Evolutionary conservation across 768 basidiomycete species (phyloP), one percentile per base, ranked within the genome.

Genomic region (Termitomyces sp.): DNA sequence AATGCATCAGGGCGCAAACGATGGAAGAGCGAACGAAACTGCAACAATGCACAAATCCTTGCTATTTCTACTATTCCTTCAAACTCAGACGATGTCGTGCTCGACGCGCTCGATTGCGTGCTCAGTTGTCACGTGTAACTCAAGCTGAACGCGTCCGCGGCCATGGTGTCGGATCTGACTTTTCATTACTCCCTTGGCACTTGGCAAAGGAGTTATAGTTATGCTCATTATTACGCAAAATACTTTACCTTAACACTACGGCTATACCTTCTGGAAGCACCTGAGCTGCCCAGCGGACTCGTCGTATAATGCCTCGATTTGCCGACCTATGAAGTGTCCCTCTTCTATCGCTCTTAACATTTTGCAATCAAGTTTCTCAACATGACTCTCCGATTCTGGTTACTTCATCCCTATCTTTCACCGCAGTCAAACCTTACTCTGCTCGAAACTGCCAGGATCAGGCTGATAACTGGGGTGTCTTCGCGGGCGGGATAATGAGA

Each of bases 81-180:
- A 71, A 74, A 73, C 70, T 70, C 71, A 71, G 71, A 69, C 71
- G 70, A 74, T 75, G 70, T 71, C 62, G 74, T 75, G 74, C 73
- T 72, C 59, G 53, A 57, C 49, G 53, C 40, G 49, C 34, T 32
- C 40, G 47, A 71, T 74, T 56, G 61, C 63, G 65, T 66, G 66
- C 63, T 66, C 24, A 11, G 11, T n/a, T 38, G 24, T 50, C 49
- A 50, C 37, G 37, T 50, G 37, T 2, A 2, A 19, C 19, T 19
- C 11, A 14, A 5, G 4, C 6, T 28, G 24, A 44, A n/a, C n/a
- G n/a, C n/a, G n/a, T n/a, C n/a, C 43, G 24, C 28, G 21, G 10
- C 3, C 15, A 22, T 21, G 42, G 42, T 43, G 42, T 12, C 21
- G 42, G 40, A 40, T 40, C n/a, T 17, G 15, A 15, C 1, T 34